Percentiles rank a stretch among this genome's conserved stretches.
phyloP scores from a whole-genome alignment of 768 basidiomycete species.

The Macrolepiota albuminosa region DNA sequence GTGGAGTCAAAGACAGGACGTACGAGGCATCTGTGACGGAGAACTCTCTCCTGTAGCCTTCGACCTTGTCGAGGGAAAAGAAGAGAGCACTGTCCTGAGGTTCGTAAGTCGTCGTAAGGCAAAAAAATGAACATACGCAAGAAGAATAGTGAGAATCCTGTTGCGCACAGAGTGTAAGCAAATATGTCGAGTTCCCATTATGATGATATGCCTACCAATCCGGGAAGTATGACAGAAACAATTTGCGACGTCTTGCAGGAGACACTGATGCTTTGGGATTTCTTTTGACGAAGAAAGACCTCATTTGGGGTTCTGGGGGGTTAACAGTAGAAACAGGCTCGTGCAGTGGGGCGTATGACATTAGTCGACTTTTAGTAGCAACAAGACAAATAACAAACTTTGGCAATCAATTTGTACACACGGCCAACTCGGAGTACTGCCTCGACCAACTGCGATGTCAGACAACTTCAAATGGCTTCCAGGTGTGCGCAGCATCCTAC shows the following conservation, averaged over 20 bases:
- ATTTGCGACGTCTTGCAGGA: conserved; percentile 29
- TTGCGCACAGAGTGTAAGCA: neutral
- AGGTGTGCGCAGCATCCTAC: conserved; percentile 31
- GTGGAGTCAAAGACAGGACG: conserved; percentile 21
- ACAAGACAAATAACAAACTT: neutral
- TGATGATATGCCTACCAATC: conserved; percentile 54
- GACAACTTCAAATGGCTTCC: conserved; percentile 43
- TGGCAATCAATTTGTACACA: neutral
- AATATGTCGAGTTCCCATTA: neutral
- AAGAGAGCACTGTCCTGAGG: conserved; percentile 45
- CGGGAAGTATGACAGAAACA: conserved; percentile 63
- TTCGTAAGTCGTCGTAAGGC: neutral
- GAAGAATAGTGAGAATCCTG: conserved; percentile 63
- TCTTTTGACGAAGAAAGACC: conserved; percentile 20
- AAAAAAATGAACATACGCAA: conserved; percentile 47
- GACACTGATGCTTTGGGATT: conserved; percentile 22
- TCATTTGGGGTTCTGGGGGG: conserved; percentile 18
- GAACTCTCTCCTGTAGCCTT: conserved; percentile 75
- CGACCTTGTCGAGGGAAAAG: conserved; percentile 57
- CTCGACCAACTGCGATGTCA: conserved; percentile 7
- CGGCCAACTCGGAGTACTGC: neutral
- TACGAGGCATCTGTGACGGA: conserved; percentile 75
- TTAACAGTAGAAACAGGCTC: conserved; percentile 7
- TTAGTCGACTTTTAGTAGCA: neutral
- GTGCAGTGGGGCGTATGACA: conserved; percentile 29